phyloP scores from a whole-genome alignment of 495 filamentous ascomycete genomes.

The Beverwykella pulmonaria region DNA sequence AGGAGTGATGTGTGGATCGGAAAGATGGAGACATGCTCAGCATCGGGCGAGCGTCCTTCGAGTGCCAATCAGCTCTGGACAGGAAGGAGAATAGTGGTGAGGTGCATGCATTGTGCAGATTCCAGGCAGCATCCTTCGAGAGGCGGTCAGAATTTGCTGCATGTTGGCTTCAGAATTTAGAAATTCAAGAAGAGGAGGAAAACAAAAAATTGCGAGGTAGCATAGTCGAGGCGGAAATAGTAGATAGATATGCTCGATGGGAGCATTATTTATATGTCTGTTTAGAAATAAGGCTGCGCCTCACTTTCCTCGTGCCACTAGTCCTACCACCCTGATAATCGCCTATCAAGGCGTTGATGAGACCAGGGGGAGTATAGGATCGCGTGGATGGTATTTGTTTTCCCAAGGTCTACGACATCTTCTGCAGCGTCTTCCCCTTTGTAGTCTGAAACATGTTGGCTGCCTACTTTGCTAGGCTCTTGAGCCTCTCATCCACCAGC shows the following conservation, averaged over 20 bases:
- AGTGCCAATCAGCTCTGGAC: neutral
- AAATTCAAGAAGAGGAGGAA: neutral
- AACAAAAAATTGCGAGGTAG: neutral
- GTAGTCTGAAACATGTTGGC: neutral
- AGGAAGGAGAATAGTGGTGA: constrained; percentile 1
- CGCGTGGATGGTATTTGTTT: neutral
- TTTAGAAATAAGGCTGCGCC: constrained; percentile 29
- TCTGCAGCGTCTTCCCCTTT: neutral
- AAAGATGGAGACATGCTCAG: constrained; percentile 6
- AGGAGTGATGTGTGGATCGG: neutral
- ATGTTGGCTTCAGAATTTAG: constrained; percentile 3
- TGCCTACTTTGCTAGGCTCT: constrained; percentile 21
- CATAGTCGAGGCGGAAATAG: neutral
- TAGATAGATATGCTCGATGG: neutral
- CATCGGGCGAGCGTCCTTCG: neutral
- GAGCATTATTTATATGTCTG: neutral
- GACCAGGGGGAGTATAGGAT: neutral
- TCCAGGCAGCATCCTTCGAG: constrained; percentile 16
- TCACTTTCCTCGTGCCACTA: constrained; percentile 29
- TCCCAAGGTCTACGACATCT: neutral
- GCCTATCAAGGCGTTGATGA: constrained; percentile 7
- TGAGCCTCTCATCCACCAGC: constrained; percentile 72
- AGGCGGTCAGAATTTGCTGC: neutral
- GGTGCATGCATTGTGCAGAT: constrained; percentile 20
- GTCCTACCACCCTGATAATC: constrained; percentile 28